Conservation (phyloP, 2,329 filamentous ascomycete species). For the Orbilia javanica region DNA sequence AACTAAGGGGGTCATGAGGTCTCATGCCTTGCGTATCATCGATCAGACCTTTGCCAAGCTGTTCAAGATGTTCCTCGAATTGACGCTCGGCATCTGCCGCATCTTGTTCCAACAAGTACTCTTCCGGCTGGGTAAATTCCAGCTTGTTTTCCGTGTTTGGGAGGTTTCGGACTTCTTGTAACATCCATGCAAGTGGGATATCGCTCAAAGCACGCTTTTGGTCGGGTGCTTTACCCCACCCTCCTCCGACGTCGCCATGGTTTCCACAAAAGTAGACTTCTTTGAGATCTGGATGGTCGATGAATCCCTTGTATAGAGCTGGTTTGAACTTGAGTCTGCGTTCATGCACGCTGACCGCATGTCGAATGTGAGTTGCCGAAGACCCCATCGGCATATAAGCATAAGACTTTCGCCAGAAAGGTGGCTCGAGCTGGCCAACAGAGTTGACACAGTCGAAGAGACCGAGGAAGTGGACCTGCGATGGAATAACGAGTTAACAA, state of each 20-base stretch:
- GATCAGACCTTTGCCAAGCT: slow-evolving; percentile 43
- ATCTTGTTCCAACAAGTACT: slow-evolving; percentile 33
- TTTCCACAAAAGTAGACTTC: slow-evolving; percentile 72
- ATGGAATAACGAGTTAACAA: background rate
- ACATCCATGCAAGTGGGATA: slow-evolving; percentile 70
- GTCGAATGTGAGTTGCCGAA: slow-evolving; percentile 68
- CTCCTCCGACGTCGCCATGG: slow-evolving; percentile 71
- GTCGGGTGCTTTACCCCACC: slow-evolving; percentile 66
- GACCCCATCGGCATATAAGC: slow-evolving; percentile 66
- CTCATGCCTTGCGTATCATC: slow-evolving; percentile 58
- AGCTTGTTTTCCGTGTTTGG: slow-evolving; percentile 56
- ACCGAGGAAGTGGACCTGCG: slow-evolving; percentile 69
- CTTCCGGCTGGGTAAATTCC: slow-evolving; percentile 52
- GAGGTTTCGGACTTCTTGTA: slow-evolving; percentile 66
- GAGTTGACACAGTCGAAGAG: slow-evolving; percentile 72
- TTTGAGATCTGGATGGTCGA: slow-evolving; percentile 63
- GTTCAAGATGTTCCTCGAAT: slow-evolving; percentile 51
- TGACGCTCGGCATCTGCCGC: slow-evolving; percentile 30
- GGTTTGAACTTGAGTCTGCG: slow-evolving; percentile 71
- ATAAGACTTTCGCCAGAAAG: slow-evolving; percentile 66
- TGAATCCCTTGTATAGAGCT: slow-evolving; percentile 66
- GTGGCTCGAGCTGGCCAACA: slow-evolving; percentile 64
- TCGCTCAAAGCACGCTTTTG: slow-evolving; percentile 67
- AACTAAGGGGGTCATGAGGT: slow-evolving; percentile 64
- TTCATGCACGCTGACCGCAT: slow-evolving; percentile 71